Evolutionary conservation across 2,329 filamentous ascomycete species (phyloP).

Genomic region (Claviceps pusilla): DNA sequence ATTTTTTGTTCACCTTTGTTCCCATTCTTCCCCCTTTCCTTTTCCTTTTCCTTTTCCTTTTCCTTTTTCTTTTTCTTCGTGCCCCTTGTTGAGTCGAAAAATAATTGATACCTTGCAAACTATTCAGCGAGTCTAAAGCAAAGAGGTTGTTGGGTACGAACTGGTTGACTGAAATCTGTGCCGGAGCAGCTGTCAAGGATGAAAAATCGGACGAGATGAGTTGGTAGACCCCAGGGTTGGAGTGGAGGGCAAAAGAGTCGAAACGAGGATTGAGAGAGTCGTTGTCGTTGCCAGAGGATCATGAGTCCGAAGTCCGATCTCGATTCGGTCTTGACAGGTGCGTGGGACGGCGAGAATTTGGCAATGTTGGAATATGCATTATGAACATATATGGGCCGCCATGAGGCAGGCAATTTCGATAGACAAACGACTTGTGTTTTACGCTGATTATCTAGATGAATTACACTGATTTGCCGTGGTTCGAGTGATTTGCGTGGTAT

Average conservation of each 20-base stretch:
- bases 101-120: constrained; percentile 4
- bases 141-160: background rate
- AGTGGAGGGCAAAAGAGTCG: background rate
- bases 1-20: background rate
- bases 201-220: background rate
- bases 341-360: background rate
- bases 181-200: background rate
- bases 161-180: background rate
- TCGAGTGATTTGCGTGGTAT: too few species aligned
- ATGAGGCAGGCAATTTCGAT: constrained; percentile 1
- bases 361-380: background rate
- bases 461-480: background rate
- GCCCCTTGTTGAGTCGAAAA: background rate
- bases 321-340: background rate
- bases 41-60: too few species aligned
- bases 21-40: too few species aligned
- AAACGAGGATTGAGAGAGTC: background rate
- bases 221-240: background rate
- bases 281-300: background rate
- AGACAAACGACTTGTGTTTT: background rate
- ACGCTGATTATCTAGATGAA: background rate
- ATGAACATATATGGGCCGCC: background rate
- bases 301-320: background rate
- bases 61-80: background rate
- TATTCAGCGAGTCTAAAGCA: background rate